Evolutionary conservation across 208 protist genomes (phyloP), one percentile per base, ranked within the genome.

Genomic region (Strigomonas galati): DNA sequence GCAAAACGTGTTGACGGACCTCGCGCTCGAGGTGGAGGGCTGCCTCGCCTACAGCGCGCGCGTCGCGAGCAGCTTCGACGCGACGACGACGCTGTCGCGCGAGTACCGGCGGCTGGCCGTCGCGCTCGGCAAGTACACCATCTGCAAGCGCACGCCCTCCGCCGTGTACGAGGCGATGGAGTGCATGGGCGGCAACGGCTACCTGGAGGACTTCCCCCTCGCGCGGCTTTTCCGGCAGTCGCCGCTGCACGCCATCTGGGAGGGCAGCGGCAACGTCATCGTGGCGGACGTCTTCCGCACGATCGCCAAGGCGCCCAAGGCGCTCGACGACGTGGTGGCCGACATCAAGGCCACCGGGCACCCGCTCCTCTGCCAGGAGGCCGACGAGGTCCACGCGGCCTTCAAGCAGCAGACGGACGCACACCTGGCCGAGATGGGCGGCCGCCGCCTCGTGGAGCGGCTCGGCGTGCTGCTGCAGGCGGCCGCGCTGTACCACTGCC

Each of bases 181-280:
- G 59, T 69, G 64, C 54, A 56, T 64, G 48, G 73, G 74, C 0
- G 74, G 78, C 23, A 80, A 76, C 62, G 72, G 78, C 37, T 83
- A 77, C 63, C 62, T 72, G 9, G 73, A 79, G 67, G 72, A 78
- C 52, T 65, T 53, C 51, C 32, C 53, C n/a, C 40, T 83, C 32
- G 37, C 72, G 2, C 74, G 73, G 15, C 40, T 68, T 32, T 80
- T 67, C 70, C 64, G 78, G 48, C 62, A 84, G 69, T 60, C 78
- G 9, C 78, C 78, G 46, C 73, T 79, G 24, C 76, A 79, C 57
- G 69, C 62, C 17, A 69, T 69, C 27, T 69, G 64, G 64, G 77
- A 82, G 40, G 77, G 77, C 26, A 70, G 58, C 35, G 77, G 77
- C 21, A 82, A 82, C 52, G 77, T 82, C 37, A 78, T 82, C 31